phyloP scores from a whole-genome alignment of 805 yeast genomes.

The Schizosaccharomyces lindneri region DNA sequence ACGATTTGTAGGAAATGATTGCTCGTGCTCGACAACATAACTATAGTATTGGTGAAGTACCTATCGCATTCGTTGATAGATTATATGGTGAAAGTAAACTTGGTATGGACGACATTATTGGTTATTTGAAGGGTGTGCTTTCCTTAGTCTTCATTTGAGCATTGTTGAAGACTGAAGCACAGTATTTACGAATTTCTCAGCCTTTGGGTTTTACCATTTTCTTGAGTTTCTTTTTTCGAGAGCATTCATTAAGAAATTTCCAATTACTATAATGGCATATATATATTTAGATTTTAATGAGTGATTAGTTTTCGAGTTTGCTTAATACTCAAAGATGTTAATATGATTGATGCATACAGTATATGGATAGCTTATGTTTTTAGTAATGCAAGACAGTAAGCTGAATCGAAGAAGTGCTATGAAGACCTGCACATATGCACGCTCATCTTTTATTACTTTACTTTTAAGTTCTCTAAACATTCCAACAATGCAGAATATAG shows the following conservation, averaged over 20 bases:
- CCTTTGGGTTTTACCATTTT: background rate
- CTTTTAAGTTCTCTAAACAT: too few species aligned
- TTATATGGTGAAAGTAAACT: constrained; percentile 55
- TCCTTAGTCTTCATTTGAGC: background rate
- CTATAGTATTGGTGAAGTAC: constrained; percentile 54
- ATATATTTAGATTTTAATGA: too few species aligned
- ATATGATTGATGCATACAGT: too few species aligned
- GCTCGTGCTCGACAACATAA: constrained; percentile 56
- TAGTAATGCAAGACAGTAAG: too few species aligned
- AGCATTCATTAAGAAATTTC: background rate
- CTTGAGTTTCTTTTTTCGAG: background rate
- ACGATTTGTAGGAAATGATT: constrained; percentile 33
- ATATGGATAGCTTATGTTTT: too few species aligned
- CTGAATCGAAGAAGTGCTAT: too few species aligned
- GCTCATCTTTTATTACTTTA: too few species aligned
- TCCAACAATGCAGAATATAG: too few species aligned
- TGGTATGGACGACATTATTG: constrained; percentile 62
- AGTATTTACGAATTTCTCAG: background rate
- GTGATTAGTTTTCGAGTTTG: too few species aligned
- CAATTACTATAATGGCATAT: too few species aligned
- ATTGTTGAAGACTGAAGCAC: background rate
- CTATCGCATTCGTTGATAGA: constrained; percentile 55
- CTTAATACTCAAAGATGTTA: too few species aligned
- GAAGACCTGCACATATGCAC: too few species aligned
- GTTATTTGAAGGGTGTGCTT: constrained; percentile 43